A percentile compares a stretch with the other conserved stretches of the same genome.
phyloP scores from a whole-genome alignment of 176 grass and related monocot species.

The Leersia perrieri region DNA sequence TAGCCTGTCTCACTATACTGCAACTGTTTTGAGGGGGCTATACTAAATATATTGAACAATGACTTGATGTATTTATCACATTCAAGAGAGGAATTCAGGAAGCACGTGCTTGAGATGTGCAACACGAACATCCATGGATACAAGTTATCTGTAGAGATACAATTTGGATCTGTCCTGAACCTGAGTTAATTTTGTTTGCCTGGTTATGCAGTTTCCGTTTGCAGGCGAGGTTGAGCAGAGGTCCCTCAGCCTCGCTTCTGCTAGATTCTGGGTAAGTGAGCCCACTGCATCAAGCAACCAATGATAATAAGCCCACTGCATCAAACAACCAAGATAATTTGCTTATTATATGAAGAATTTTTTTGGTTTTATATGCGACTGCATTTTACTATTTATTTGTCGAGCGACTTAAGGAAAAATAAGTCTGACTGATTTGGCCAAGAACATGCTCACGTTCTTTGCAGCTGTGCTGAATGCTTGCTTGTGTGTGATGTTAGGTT shows the following conservation, averaged over 20 bases:
- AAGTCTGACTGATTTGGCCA: background rate
- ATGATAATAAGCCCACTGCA: constrained; percentile 58
- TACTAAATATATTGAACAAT: no score
- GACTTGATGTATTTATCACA: constrained; percentile 5
- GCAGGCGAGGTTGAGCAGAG: background rate
- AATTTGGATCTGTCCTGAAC: background rate
- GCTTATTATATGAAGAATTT: background rate
- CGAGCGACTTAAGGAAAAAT: background rate
- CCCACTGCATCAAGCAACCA: constrained; percentile 44
- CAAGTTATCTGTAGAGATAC: constrained; percentile 11
- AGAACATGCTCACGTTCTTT: constrained; percentile 51
- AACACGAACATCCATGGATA: background rate
- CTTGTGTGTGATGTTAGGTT: constrained; percentile 54
- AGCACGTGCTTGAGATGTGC: constrained; percentile 5
- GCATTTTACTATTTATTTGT: background rate
- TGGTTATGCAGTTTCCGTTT: constrained; percentile 8
- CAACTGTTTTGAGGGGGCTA: background rate
- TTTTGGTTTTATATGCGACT: background rate
- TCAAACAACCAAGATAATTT: background rate
- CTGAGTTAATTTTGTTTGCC: background rate
- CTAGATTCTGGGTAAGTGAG: constrained; percentile 55
- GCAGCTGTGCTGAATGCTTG: constrained; percentile 69
- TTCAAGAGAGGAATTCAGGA: background rate
- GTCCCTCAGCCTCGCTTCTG: constrained; percentile 33
- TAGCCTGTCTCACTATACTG: background rate